Evolutionary conservation across 306 rosid species (phyloP).

Genomic region (Benincasa hispida): DNA sequence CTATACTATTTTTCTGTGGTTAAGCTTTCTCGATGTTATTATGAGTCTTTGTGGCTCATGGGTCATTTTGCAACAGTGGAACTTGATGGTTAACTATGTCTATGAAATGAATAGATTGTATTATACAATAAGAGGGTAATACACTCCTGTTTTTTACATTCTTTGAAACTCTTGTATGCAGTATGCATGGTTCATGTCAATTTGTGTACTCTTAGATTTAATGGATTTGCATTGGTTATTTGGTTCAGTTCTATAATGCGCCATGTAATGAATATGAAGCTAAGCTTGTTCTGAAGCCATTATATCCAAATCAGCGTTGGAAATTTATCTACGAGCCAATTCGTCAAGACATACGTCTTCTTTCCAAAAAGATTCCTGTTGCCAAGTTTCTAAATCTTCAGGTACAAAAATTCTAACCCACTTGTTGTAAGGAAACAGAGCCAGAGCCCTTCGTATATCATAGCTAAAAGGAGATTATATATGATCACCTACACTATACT

Average conservation of each 20-base stretch:
- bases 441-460: not conserved
- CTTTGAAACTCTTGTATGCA: not conserved
- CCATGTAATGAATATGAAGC: conserved; percentile 66
- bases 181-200: not conserved
- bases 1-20: not conserved
- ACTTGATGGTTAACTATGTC: not conserved
- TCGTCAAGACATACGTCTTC: conserved; percentile 56
- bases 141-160: not conserved
- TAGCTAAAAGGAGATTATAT: not conserved
- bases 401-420: conserved; percentile 27
- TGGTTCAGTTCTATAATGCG: conserved; percentile 71
- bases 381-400: conserved; percentile 80
- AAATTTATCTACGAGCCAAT: conserved; percentile 73
- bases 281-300: conserved; percentile 82
- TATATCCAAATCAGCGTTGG: conserved; percentile 69
- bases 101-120: not conserved
- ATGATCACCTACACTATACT: not conserved
- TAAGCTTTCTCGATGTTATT: not conserved
- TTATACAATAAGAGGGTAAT: not conserved
- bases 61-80: not conserved
- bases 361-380: conserved; percentile 81
- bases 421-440: not conserved
- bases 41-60: not conserved
- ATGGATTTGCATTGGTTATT: conserved; percentile 1
- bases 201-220: not conserved